Evolutionary conservation across 2,329 filamentous ascomycete species (phyloP), one percentile per base, ranked within the genome.

Genomic region (Fusarium transvaalense): DNA sequence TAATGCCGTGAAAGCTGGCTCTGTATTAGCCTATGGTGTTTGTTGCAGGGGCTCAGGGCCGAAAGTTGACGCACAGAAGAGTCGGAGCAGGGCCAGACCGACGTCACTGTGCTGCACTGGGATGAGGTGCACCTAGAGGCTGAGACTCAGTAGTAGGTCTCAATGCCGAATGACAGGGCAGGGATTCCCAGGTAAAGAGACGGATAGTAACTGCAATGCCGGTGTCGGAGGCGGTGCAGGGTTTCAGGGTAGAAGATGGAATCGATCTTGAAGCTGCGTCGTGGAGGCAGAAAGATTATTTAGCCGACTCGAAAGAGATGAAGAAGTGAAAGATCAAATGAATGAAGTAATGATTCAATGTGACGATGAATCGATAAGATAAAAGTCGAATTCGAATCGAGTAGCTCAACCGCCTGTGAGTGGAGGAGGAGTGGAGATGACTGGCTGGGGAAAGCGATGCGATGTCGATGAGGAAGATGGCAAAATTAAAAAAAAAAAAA

Each of bases 401-500:
- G 47, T 37, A 55, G 65, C 42, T 52, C 52, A 39, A 37, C 21
- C 27, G 23, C 19, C 25, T n/a, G 34, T 27, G n/a, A 61, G 65
- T 63, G 68, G 71, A 60, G 45, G 61, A 71, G 70, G 23, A 25
- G 23, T 73, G 70, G 70, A 71, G 70, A 71, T 69, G 67, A 48
- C 38, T 46, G 48, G n/a, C n/a, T n/a, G 43, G 48, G 38, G 37
- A 55, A 15, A 34, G 15, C n/a, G n/a, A 35, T 47, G 31, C n/a
- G 38, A 54, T 32, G 38, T n/a, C 10, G 23, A 29, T 25, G 29
- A 50, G 14, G 17, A 37, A 53, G 15, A 38, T 14, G 10, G 25
- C n/a, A 19, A 45, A 13, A 38, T 7, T 8, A 10, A 10, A 38
- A n/a, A 27, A 27, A 19, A 8, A 6, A n/a, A n/a, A n/a, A n/a